Percentiles rank a stretch among this genome's conserved stretches.
Evolutionary conservation across 1,139 yeast species (phyloP).

Genomic region (Sugiyamaella paludigena): DNA sequence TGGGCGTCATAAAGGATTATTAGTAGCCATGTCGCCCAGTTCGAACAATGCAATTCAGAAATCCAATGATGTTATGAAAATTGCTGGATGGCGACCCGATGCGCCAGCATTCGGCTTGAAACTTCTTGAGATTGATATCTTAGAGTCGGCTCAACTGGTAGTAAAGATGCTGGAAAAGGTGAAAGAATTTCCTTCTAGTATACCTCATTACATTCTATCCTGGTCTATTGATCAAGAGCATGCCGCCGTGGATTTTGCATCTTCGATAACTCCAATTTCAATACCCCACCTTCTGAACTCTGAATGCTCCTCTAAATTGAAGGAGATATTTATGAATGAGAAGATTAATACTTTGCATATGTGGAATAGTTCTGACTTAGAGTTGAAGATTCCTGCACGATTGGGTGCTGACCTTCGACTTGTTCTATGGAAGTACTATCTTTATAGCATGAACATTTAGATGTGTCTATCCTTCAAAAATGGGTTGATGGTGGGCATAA

Average conservation of each 20-base stretch:
- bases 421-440: conserved; percentile 14
- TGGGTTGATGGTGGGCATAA: too few species aligned
- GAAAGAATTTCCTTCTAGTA: too few species aligned
- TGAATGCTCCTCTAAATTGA: too few species aligned
- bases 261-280: too few species aligned
- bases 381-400: neutral
- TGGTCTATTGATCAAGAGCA: too few species aligned
- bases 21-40: conserved; percentile 11
- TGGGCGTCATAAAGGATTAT: conserved; percentile 10
- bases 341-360: too few species aligned
- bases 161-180: neutral
- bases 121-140: conserved; percentile 15
- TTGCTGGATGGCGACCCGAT: conserved; percentile 14
- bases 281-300: too few species aligned
- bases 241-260: too few species aligned
- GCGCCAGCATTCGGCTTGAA: conserved; percentile 15
- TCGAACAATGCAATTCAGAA: conserved; percentile 4
- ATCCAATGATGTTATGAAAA: neutral
- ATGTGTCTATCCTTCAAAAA: too few species aligned
- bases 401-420: conserved; percentile 1
- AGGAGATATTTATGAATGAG: too few species aligned
- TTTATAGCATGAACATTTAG: conserved; percentile 4
- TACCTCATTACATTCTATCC: too few species aligned
- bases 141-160: conserved; percentile 6
- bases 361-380: too few species aligned